phyloP scores from a whole-genome alignment of 2,329 filamentous ascomycete genomes.

The Fusarium buharicum region DNA sequence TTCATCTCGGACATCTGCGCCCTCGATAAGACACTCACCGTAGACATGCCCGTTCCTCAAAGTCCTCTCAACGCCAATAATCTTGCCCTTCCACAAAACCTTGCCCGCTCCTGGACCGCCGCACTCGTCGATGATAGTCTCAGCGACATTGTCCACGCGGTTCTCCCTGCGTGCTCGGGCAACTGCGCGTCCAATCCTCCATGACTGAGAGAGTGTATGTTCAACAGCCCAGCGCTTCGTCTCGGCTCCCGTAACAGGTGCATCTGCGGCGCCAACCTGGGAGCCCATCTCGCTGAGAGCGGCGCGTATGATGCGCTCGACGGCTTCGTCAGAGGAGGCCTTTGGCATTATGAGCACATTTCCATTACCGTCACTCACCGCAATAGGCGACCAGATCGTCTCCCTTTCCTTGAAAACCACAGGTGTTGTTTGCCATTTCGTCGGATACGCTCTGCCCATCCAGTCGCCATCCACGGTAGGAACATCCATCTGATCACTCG shows the following conservation, averaged over 20 bases:
- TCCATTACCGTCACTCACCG: constrained; percentile 64
- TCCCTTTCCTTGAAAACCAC: constrained; percentile 61
- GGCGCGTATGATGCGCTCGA: constrained; percentile 62
- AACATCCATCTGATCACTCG: constrained; percentile 61
- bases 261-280: constrained; percentile 60
- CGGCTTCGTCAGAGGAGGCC: constrained; percentile 57
- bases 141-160: constrained; percentile 63
- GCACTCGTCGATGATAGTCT: constrained; percentile 67
- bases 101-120: constrained; percentile 64
- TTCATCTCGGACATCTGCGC: constrained; percentile 54
- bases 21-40: constrained; percentile 67
- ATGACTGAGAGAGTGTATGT: constrained; percentile 64
- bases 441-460: constrained; percentile 67
- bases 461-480: constrained; percentile 65
- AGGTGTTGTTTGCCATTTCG: constrained; percentile 65
- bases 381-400: constrained; percentile 58
- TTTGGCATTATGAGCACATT: constrained; percentile 62
- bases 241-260: constrained; percentile 60
- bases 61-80: constrained; percentile 67
- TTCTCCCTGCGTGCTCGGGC: constrained; percentile 61
- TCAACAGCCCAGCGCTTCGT: constrained; percentile 63
- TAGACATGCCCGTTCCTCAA: constrained; percentile 68
- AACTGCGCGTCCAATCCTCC: constrained; percentile 70
- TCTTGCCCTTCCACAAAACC: constrained; percentile 72
- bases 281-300: constrained; percentile 67